Base-by-base conservation (phyloP, 2,329 filamentous ascomycete species). In the Bisporella sp. region DNA sequence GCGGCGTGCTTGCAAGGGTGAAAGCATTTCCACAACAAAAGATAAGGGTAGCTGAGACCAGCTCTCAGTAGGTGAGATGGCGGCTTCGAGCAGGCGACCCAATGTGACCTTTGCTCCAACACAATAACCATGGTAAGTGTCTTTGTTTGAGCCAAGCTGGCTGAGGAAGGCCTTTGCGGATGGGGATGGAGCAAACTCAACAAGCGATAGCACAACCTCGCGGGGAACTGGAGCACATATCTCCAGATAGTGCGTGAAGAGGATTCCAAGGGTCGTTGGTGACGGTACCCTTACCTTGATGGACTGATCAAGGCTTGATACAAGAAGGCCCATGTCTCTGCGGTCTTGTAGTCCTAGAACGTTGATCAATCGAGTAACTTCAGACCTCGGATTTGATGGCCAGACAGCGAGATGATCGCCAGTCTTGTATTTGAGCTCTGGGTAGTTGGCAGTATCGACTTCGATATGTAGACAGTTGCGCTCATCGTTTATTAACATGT, bases 1-100 rank as follows among this genome's bases (percentile, higher is more conserved):
- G 54, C 81, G 78, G 4, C 80, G 76, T 7, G 79, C 70, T 9
- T 77, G 73, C 71, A 83, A 78, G 0, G 72, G 71, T 1, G 77
- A 73, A 0, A 80, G 73, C 64, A 77, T 76, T 39, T 73, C 70
- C 12, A 85, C 70, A 63, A 78, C 78, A 31, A 75, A 71, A 1
- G 73, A 70, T 4, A 85, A 68, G 0, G 77, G 71, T 0, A 83
- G 62, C 6, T 73, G 49, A 2, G 55, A 59, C 69, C 69, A 72
- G 2, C 60, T 7, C 9, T 43, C 39, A 4, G 9, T 5, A 3
- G 46, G 3, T 29, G 49, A 5, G 6, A 33, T 31, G 5, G 52
- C 31, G 4, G 9, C 33, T 43, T 56, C 48, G 2, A 58, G 49
- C 1, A 60, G 40, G 29, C 52, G 37, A 6, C 54, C 58, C 4